Conservation (phyloP, 2,329 filamentous ascomycete genomes). For the Paecilomyces formosus region DNA sequence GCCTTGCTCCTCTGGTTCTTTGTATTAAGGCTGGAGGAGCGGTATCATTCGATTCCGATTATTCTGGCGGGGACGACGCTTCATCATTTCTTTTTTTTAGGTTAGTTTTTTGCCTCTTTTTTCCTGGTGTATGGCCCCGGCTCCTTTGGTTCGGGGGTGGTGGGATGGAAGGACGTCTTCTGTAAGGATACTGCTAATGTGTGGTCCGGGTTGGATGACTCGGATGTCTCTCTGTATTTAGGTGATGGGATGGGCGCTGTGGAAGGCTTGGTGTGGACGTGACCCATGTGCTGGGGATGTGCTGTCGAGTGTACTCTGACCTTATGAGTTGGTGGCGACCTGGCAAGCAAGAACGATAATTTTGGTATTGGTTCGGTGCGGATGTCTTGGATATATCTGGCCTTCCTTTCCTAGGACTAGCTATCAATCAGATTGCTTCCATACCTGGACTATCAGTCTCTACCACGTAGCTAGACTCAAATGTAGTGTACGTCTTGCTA, state of each 20-base stretch:
- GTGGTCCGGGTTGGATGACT: neutral
- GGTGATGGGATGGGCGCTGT: neutral
- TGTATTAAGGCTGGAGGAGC: slow-evolving; percentile 31
- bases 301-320: neutral
- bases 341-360: neutral
- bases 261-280: neutral
- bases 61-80: slow-evolving; percentile 77
- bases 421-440: neutral
- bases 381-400: neutral
- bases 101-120: slow-evolving; percentile 41
- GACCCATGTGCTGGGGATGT: neutral
- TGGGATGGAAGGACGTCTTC: slow-evolving; percentile 14
- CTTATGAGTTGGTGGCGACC: neutral
- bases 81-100: slow-evolving; percentile 44
- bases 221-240: neutral
- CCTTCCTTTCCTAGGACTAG: neutral
- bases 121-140: slow-evolving; percentile 4
- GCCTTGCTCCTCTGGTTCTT: slow-evolving; percentile 35
- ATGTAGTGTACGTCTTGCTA: neutral
- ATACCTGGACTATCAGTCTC: neutral
- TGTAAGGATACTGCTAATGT: slow-evolving; percentile 27
- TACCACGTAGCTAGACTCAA: neutral
- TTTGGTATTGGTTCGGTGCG: neutral
- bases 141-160: slow-evolving; percentile 6
- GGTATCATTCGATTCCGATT: slow-evolving; percentile 87